Conservation (phyloP, 305 asterid species). For the Fraxinus floribunda region DNA sequence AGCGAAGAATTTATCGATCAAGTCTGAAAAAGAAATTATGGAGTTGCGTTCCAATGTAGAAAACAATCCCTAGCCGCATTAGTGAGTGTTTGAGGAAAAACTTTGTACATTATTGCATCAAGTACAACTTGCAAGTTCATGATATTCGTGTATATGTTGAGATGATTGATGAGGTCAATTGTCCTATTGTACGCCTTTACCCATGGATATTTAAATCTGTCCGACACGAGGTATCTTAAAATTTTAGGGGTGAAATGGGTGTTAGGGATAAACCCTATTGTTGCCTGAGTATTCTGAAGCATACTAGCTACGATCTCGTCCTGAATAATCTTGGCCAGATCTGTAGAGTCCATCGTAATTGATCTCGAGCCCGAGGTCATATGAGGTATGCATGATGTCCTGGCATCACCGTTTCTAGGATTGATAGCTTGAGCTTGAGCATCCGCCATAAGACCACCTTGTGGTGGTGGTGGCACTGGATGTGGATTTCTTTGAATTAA, state of each 20-base stretch:
- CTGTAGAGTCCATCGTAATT: neutral
- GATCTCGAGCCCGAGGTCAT: neutral
- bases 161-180: no score
- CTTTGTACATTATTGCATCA: no score
- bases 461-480: neutral
- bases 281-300: no score
- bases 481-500: neutral
- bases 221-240: neutral
- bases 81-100: no score
- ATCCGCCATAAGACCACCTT: neutral
- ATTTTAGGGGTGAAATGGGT: neutral
- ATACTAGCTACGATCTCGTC: neutral
- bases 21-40: no score
- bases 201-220: neutral
- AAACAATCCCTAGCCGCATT: no score
- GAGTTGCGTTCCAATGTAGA: no score
- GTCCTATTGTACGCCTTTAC: neutral
- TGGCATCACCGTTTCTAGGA: neutral
- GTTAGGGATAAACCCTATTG: neutral
- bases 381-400: neutral
- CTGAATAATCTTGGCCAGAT: neutral
- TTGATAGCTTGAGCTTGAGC: neutral
- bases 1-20: no score
- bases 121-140: no score
- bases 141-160: no score